Conservation (phyloP, 1,284 basidiomycete species). For the Ustilago curta region DNA sequence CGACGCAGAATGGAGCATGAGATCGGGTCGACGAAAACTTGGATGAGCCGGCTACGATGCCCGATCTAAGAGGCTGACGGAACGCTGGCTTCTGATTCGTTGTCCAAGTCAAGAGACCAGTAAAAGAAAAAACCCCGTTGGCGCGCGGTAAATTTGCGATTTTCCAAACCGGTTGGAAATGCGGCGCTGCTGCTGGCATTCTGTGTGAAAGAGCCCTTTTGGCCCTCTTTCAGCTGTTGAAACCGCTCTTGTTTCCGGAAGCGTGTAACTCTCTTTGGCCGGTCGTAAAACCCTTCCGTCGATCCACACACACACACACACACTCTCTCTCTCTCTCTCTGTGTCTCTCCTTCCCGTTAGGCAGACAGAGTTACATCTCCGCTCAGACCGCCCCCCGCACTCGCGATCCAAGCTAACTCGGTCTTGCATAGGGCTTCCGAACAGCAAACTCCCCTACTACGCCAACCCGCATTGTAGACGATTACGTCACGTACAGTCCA, state of each 20-base stretch:
- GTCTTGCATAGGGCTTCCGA: too few relatives aligned
- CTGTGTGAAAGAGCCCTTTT: not conserved
- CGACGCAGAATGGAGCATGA: not conserved
- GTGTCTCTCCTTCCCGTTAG: too few relatives aligned
- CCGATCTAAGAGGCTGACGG: slow-evolving; percentile 18
- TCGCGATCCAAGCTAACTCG: not conserved
- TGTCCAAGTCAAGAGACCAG: slow-evolving; percentile 5
- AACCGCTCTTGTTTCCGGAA: slow-evolving; percentile 34
- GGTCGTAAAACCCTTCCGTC: slow-evolving; percentile 3
- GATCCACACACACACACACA: too few relatives aligned
- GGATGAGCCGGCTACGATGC: not conserved
- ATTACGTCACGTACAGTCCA: not conserved
- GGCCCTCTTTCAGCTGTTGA: slow-evolving; percentile 18
- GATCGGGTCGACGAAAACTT: not conserved
- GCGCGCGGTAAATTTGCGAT: not conserved
- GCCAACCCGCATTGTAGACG: slow-evolving; percentile 3
- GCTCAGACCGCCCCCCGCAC: slow-evolving; percentile 5
- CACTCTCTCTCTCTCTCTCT: not conserved
- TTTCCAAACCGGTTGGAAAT: not conserved
- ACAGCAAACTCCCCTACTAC: not conserved
- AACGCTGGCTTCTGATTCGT: slow-evolving; percentile 24
- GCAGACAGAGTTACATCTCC: slow-evolving; percentile 1
- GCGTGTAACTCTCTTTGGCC: not conserved
- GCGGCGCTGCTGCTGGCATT: slow-evolving; percentile 1
- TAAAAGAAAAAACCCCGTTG: too few relatives aligned